Conservation (phyloP, 2,329 filamentous ascomycete species). For the Plectosphaerella sp. region DNA sequence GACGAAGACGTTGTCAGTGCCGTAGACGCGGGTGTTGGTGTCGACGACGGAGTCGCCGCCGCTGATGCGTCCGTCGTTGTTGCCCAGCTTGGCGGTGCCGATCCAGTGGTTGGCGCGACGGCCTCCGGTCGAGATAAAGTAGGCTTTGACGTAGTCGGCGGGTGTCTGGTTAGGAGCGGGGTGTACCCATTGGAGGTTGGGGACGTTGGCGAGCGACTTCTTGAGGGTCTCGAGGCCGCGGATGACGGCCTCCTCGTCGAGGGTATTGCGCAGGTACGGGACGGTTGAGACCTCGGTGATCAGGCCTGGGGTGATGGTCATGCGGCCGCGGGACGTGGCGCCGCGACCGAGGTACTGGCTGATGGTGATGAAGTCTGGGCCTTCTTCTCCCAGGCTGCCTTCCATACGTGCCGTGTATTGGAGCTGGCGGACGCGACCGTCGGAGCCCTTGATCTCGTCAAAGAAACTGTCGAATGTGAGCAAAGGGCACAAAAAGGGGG, state of each 20-base stretch:
- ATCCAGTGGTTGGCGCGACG: constrained; percentile 49
- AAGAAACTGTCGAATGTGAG: constrained; percentile 34
- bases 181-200: constrained; percentile 51
- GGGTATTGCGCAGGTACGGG: constrained; percentile 55
- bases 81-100: constrained; percentile 54
- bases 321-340: constrained; percentile 54
- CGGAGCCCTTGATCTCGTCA: constrained; percentile 50
- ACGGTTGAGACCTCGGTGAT: constrained; percentile 53
- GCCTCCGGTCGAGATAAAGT: constrained; percentile 33
- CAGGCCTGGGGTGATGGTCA: constrained; percentile 55
- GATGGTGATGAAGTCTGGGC: constrained; percentile 42
- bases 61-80: constrained; percentile 45
- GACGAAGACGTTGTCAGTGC: constrained; percentile 64
- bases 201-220: constrained; percentile 45
- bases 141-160: constrained; percentile 50
- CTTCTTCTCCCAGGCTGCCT: constrained; percentile 36
- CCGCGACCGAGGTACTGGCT: constrained; percentile 62
- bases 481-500: not conserved
- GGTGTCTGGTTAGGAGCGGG: constrained; percentile 48
- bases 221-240: constrained; percentile 58
- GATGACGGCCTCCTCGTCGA: constrained; percentile 61
- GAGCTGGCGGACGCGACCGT: constrained; percentile 58
- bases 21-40: constrained; percentile 58
- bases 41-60: constrained; percentile 58
- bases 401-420: constrained; percentile 66